phyloP scores from a whole-genome alignment of 2,329 filamentous ascomycete genomes.

The Coniochaeta sp. region DNA sequence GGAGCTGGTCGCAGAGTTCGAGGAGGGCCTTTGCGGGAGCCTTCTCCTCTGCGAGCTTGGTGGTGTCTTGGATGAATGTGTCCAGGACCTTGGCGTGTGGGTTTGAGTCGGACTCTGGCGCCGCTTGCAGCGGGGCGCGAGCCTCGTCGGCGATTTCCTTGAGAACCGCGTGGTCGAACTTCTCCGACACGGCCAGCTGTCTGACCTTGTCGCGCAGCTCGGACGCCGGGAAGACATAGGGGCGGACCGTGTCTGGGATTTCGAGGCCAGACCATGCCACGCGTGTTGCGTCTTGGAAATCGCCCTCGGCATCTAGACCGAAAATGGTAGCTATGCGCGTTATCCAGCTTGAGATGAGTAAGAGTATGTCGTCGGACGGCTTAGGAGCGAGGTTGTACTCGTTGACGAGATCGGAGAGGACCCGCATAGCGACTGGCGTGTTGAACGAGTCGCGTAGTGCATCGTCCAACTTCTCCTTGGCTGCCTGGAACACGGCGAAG shows the following conservation, averaged over 20 bases:
- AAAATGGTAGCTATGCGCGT: constrained; percentile 60
- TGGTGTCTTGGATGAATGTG: constrained; percentile 32
- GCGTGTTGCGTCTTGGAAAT: constrained; percentile 27
- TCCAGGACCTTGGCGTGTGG: constrained; percentile 21
- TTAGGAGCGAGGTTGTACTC: constrained; percentile 43
- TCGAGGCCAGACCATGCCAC: constrained; percentile 61
- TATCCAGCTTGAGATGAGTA: constrained; percentile 47
- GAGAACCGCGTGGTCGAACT: constrained; percentile 17
- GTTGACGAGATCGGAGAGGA: constrained; percentile 56
- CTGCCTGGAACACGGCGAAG: constrained; percentile 37
- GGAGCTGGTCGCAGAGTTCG: constrained; percentile 56
- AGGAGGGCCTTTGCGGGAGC: constrained; percentile 52
- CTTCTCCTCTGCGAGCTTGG: constrained; percentile 30
- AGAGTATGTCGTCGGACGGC: constrained; percentile 13
- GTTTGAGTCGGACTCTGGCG: constrained; percentile 6
- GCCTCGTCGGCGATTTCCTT: constrained; percentile 10
- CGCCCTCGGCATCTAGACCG: constrained; percentile 44
- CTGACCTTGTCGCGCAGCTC: constrained; percentile 28
- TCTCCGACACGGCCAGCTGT: constrained; percentile 30
- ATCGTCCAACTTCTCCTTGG: constrained; percentile 49
- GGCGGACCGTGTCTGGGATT: constrained; percentile 49
- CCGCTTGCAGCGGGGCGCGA: constrained; percentile 4
- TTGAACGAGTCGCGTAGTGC: constrained; percentile 64
- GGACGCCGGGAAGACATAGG: constrained; percentile 49
- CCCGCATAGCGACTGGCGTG: constrained; percentile 54